Evolutionary conservation across 768 basidiomycete genomes (phyloP).

Genomic region (Megacollybia marginata): DNA sequence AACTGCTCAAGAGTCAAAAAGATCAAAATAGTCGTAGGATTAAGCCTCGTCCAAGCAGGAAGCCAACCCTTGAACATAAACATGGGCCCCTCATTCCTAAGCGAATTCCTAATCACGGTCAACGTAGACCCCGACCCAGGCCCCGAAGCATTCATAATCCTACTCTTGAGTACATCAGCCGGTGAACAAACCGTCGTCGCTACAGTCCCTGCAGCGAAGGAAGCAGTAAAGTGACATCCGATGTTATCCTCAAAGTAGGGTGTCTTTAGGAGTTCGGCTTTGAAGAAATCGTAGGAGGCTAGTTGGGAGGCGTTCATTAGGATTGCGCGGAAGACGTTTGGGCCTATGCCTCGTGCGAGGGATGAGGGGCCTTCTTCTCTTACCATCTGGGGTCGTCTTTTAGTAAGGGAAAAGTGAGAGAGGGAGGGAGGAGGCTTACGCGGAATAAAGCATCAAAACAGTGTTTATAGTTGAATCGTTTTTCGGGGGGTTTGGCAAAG

Average conservation of each 20-base stretch:
- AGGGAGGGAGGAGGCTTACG: constrained; percentile 35
- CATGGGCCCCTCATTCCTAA: constrained; percentile 71
- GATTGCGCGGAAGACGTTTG: constrained; percentile 80
- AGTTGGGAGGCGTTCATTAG: constrained; percentile 92
- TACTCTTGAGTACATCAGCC: constrained; percentile 82
- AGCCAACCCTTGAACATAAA: constrained; percentile 95
- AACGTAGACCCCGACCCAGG: constrained; percentile 78
- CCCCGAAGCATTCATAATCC: constrained; percentile 86
- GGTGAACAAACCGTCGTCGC: constrained; percentile 88
- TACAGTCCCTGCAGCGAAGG: constrained; percentile 83
- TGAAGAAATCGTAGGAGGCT: constrained; percentile 94
- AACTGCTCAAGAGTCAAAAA: constrained; percentile 81
- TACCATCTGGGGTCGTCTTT: too few species aligned
- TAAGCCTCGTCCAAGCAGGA: constrained; percentile 79
- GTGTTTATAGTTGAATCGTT: constrained; percentile 86
- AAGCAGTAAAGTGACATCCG: constrained; percentile 74
- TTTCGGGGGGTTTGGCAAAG: constrained; percentile 82
- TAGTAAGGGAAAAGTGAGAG: too few species aligned
- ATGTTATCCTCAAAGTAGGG: constrained; percentile 78
- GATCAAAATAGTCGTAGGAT: constrained; percentile 84
- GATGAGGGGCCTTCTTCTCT: constrained; percentile 78
- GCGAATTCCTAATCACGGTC: constrained; percentile 56
- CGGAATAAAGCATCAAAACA: constrained; percentile 83
- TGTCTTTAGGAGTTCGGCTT: constrained; percentile 69
- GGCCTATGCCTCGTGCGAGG: constrained; percentile 68